Evolutionary conservation across 202 grass and related monocot species (phyloP), one percentile per base, ranked within the genome.

Genomic region (Carex sylvatica): DNA sequence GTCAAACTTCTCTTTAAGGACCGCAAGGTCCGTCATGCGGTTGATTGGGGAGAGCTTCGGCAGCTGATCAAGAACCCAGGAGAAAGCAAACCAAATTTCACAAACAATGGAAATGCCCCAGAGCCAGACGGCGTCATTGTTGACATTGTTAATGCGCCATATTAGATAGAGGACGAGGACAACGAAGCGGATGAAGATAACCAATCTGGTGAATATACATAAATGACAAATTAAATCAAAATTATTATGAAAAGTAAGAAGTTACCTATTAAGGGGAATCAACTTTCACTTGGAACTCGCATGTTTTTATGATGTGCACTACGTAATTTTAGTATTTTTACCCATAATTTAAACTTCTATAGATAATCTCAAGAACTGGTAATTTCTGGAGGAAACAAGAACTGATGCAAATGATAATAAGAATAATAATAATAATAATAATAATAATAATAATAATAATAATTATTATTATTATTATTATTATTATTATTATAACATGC

Each of bases 61-160:
- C 0, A 95, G 88, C 85, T 95, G 93, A 33, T 95, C 93, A 0
- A 95, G 93, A 19, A 95, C 70, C 93, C 93, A 95, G 0, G 93
- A 95, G 88, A 95, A 95, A 0, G 90, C 90, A 63, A 95, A 95
- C 93, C 93, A 95, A 77, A 90, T 88, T 83, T 95, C 93, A 40
- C 93, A 91, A 9, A 87, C 85, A 81, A 95, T 85, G 0, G 93
- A 95, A 0, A 87, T 95, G 47, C 87, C 90, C 93, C 93, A 95
- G 58, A 95, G 90, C 93, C 93, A 95, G 47, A 83, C 38, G 15
- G 93, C 90, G 40, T 95, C 90, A 3, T 85, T 75, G 80, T 95
- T 95, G 33, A 88, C 86, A 85, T 92, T 88, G 55, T 38, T 55
- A 76, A 95, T 87, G 20, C 93, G 85, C 93, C 93, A 95, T 64